A percentile compares a stretch with the other conserved stretches of the same genome.
These are phyloP conservation scores for Rhodamnia argentea DNA, from an alignment of 345 rosid genomes.

Conservation along the genomic window DNA sequence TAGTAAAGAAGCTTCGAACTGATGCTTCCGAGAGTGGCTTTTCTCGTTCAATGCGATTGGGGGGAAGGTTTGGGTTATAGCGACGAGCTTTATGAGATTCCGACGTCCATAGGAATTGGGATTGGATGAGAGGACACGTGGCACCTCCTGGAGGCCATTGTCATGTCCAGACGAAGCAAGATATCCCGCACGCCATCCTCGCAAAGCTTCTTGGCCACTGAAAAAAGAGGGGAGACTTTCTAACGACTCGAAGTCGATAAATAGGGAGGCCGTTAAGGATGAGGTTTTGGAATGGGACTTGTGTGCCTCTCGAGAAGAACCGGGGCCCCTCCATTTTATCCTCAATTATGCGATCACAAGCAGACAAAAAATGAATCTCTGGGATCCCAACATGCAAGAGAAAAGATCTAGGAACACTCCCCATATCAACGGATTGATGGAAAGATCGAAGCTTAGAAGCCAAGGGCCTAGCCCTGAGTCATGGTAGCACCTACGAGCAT, in stretches of 20 bases:
- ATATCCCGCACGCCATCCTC: not conserved
- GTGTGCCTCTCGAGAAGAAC: not conserved
- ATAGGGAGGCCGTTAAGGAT: not conserved
- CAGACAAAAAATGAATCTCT: not conserved
- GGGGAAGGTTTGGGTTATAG: not conserved
- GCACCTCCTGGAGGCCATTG: not conserved
- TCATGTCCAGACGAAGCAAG: not conserved
- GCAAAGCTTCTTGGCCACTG: not conserved
- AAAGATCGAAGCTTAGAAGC: not conserved
- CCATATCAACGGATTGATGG: not conserved
- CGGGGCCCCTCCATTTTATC: not conserved
- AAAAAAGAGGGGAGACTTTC: not conserved
- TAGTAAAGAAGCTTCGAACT: not conserved
- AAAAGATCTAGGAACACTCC: not conserved
- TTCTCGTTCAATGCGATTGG: not conserved
- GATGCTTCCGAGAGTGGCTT: not conserved
- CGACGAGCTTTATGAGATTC: not conserved
- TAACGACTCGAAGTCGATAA: not conserved
- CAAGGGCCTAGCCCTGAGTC: not conserved
- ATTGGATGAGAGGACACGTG: not conserved
- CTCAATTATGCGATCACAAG: not conserved
- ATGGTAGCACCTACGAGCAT: not conserved
- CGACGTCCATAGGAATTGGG: not conserved
- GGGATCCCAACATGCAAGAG: not conserved
- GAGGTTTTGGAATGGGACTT: not conserved